Percentiles rank a stretch among this genome's conserved stretches.
phyloP scores from a whole-genome alignment of 2,329 filamentous ascomycete species.

The Aquanectria penicillioides region DNA sequence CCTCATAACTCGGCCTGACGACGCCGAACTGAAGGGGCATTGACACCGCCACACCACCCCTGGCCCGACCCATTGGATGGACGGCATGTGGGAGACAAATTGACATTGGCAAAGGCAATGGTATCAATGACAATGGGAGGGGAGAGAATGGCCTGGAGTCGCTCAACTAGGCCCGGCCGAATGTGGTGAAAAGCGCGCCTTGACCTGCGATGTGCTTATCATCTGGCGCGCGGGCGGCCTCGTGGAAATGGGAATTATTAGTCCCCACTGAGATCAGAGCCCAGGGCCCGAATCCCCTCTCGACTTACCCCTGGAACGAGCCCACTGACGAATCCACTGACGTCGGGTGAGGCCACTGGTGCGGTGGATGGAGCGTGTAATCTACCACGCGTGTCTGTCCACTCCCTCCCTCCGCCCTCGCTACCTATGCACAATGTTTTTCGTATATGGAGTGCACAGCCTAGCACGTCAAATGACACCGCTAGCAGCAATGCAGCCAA shows the following conservation, averaged over 20 bases:
- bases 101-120: background rate
- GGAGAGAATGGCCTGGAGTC: conserved; percentile 2
- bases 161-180: conserved; percentile 6
- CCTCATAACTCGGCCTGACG: no score
- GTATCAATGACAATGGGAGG: no score
- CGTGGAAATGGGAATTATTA: conserved; percentile 2
- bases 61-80: background rate
- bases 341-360: background rate
- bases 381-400: no score
- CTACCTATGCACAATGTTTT: no score
- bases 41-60: no score
- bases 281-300: conserved; percentile 2
- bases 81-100: background rate
- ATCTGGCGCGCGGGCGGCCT: background rate
- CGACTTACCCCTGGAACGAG: conserved; percentile 3
- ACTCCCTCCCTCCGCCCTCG: no score
- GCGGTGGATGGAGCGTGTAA: background rate
- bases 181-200: background rate
- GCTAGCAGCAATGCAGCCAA: no score
- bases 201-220: background rate
- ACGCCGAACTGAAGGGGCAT: no score
- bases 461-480: no score
- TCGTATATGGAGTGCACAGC: no score
- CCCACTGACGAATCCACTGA: conserved; percentile 1
- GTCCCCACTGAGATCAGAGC: conserved; percentile 12